Evolutionary conservation across 169 alveolate species (phyloP).

Genomic region (Ichthyophthirius multifiliis): DNA sequence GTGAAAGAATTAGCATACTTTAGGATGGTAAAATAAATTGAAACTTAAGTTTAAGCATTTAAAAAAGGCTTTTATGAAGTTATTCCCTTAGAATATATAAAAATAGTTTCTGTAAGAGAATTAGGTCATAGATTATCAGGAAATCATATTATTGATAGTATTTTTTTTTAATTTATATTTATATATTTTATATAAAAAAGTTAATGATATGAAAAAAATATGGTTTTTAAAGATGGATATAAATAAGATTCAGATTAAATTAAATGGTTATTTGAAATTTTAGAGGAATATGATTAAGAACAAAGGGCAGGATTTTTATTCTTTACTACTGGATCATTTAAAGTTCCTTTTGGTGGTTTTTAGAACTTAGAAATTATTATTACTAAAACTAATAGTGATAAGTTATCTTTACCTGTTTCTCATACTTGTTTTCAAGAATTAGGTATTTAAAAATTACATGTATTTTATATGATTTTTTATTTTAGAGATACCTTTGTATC

Average conservation of each 20-base stretch:
- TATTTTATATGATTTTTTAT: too few species aligned
- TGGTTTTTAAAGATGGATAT: slow-evolving; percentile 59
- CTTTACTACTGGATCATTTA: slow-evolving; percentile 75
- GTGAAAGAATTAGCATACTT: slow-evolving; percentile 53
- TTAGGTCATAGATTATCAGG: slow-evolving; percentile 74
- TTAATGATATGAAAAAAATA: slow-evolving; percentile 71
- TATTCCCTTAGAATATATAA: slow-evolving; percentile 61
- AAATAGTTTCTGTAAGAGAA: slow-evolving; percentile 62
- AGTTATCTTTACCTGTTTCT: not conserved
- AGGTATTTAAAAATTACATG: too few species aligned
- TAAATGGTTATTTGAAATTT: slow-evolving; percentile 67
- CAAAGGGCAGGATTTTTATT: slow-evolving; percentile 72
- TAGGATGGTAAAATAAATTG: slow-evolving; percentile 53
- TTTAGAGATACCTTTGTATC: not conserved
- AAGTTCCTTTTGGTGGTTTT: slow-evolving; percentile 80
- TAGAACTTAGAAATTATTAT: not conserved
- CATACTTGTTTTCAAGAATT: not conserved
- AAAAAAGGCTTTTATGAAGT: slow-evolving; percentile 71
- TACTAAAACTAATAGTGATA: not conserved
- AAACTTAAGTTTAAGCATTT: slow-evolving; percentile 61
- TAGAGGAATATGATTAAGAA: slow-evolving; percentile 58
- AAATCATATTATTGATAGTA: slow-evolving; percentile 67
- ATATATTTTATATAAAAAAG: too few species aligned
- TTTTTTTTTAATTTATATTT: too few species aligned
- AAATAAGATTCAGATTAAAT: slow-evolving; percentile 47